phyloP scores from a whole-genome alignment of 352 stramenopile species.

The Pythium aristosporum region DNA sequence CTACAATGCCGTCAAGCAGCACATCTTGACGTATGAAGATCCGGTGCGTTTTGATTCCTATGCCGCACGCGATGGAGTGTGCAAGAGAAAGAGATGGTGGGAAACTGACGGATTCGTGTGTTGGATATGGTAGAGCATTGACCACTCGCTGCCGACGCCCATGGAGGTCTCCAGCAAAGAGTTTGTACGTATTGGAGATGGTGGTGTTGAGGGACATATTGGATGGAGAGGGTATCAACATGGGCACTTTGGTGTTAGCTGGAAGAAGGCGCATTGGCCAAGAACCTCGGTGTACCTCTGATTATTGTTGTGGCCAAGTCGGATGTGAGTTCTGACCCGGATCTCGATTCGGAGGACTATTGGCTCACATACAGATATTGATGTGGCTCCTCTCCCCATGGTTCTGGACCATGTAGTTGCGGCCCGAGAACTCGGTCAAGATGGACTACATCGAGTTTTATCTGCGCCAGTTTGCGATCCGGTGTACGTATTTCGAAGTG shows the following conservation, averaged over 20 bases:
- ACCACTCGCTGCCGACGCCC: slow-evolving; percentile 45
- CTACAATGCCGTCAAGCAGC: slow-evolving; percentile 62
- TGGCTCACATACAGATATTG: too few relatives aligned
- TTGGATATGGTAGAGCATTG: slow-evolving; percentile 39
- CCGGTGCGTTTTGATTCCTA: slow-evolving; percentile 39
- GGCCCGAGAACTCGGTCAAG: slow-evolving; percentile 78
- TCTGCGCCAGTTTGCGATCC: slow-evolving; percentile 75
- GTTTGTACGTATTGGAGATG: slow-evolving; percentile 47
- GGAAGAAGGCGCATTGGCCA: slow-evolving; percentile 74
- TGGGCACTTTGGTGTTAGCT: slow-evolving; percentile 30
- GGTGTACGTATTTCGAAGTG: slow-evolving; percentile 43
- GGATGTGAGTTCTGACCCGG: slow-evolving; percentile 44
- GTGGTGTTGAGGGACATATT: too few relatives aligned
- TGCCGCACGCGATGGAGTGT: background rate
- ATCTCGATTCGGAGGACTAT: too few relatives aligned
- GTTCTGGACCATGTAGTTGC: slow-evolving; percentile 31
- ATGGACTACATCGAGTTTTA: slow-evolving; percentile 86
- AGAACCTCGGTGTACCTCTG: slow-evolving; percentile 77
- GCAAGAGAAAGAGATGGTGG: background rate
- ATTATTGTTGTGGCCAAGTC: slow-evolving; percentile 75
- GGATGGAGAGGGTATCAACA: too few relatives aligned
- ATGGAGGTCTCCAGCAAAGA: slow-evolving; percentile 65
- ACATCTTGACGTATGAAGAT: slow-evolving; percentile 78
- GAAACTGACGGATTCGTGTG: background rate
- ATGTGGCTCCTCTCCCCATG: too few relatives aligned